Percentiles rank a stretch among this genome's conserved stretches.
Conservation (phyloP, 148 eudicot genomes). For the Camellia sinensis region DNA sequence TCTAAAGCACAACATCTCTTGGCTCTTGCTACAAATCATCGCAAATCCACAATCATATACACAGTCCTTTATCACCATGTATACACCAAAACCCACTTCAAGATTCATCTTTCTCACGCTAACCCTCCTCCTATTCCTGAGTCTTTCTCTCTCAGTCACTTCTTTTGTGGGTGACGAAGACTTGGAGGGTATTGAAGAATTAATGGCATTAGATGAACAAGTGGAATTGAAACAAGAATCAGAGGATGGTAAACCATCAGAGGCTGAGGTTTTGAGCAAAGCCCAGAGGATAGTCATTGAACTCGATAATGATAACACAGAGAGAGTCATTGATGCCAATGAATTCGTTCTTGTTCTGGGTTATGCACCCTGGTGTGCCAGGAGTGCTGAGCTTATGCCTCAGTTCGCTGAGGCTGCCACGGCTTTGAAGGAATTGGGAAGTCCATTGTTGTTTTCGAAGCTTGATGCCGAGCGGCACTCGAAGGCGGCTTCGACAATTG, state of each 20-base stretch:
- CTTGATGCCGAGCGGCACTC: conserved; percentile 73
- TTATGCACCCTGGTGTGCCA: conserved; percentile 82
- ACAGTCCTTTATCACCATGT: conserved; percentile 21
- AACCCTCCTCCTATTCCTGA: conserved; percentile 29
- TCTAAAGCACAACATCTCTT: background rate
- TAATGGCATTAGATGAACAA: conserved; percentile 67
- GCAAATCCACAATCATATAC: background rate
- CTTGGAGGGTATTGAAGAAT: conserved; percentile 54
- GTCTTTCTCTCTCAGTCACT: conserved; percentile 19
- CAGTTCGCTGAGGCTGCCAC: conserved; percentile 86
- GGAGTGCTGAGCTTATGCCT: conserved; percentile 96
- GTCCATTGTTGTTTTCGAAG: conserved; percentile 56
- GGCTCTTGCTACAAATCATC: background rate
- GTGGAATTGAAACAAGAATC: conserved; percentile 22
- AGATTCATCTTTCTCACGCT: conserved; percentile 35
- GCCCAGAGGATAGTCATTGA: conserved; percentile 75
- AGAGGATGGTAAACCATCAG: conserved; percentile 34
- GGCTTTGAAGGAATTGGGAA: conserved; percentile 46
- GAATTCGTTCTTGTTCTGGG: conserved; percentile 74
- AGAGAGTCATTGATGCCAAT: conserved; percentile 45
- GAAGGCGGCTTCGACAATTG: conserved; percentile 60
- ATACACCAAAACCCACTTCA: conserved; percentile 32
- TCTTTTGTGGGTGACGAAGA: conserved; percentile 37
- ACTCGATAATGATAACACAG: conserved; percentile 57
- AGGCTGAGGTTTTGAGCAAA: conserved; percentile 54